Evolutionary conservation across 768 basidiomycete genomes (phyloP).

Genomic region (Leccinum barrowsii): DNA sequence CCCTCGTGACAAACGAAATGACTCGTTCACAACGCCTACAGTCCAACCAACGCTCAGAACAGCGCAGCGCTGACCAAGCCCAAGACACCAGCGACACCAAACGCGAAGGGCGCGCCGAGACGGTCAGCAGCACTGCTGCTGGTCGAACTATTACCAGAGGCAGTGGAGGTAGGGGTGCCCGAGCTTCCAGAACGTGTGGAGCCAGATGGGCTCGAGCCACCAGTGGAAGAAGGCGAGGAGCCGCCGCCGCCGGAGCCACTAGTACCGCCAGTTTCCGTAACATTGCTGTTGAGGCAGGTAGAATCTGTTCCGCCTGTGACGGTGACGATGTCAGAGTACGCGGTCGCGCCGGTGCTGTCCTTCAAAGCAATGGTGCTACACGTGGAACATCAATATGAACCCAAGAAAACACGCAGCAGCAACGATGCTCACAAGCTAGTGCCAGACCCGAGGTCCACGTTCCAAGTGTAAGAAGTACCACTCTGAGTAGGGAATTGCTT

Average conservation of each 20-base stretch:
- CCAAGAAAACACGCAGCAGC: not conserved
- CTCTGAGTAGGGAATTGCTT: constrained; percentile 47
- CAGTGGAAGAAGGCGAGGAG: constrained; percentile 1
- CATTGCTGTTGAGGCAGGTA: constrained; percentile 27
- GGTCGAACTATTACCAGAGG: constrained; percentile 25
- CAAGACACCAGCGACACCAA: constrained; percentile 48
- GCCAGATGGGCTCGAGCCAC: not conserved
- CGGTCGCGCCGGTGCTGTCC: constrained; percentile 52
- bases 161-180: constrained; percentile 14
- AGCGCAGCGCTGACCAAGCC: constrained; percentile 50
- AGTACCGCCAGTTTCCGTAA: constrained; percentile 11
- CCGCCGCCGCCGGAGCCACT: not conserved
- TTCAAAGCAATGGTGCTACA: constrained; percentile 53
- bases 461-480: constrained; percentile 51
- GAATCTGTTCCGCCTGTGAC: constrained; percentile 36
- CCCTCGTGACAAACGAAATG: constrained; percentile 6
- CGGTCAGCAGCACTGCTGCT: constrained; percentile 32
- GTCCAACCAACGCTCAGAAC: constrained; percentile 30
- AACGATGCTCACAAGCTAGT: constrained; percentile 40
- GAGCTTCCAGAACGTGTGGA: not conserved
- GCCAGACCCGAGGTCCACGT: constrained; percentile 42
- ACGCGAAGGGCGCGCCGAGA: constrained; percentile 27
- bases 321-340: constrained; percentile 50
- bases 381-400: not conserved
- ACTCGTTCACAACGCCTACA: constrained; percentile 6